phyloP scores from a whole-genome alignment of 2,329 filamentous ascomycete genomes.

The Bimuria novae-zelandiae region DNA sequence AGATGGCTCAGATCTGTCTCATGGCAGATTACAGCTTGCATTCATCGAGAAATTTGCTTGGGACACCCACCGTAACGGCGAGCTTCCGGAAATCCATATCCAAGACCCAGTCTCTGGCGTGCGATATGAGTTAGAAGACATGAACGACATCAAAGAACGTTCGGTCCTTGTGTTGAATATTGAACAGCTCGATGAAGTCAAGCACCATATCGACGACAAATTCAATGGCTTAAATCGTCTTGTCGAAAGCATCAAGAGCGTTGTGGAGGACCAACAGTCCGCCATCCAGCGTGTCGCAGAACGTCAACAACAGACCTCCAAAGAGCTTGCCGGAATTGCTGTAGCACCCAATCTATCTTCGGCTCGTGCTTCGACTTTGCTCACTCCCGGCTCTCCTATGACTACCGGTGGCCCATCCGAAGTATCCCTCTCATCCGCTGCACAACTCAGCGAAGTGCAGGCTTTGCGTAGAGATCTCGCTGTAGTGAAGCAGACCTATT shows the following conservation, averaged over 20 bases:
- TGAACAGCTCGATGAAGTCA: constrained; percentile 92
- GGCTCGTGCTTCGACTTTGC: constrained; percentile 40
- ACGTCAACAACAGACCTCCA: constrained; percentile 84
- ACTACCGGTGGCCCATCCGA: constrained; percentile 25
- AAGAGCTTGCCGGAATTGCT: constrained; percentile 75
- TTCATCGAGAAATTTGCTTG: constrained; percentile 99
- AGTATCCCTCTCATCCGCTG: constrained; percentile 50
- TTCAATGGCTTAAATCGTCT: constrained; percentile 78
- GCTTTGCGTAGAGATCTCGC: constrained; percentile 85
- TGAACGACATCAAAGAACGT: constrained; percentile 90
- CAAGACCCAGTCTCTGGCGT: constrained; percentile 95
- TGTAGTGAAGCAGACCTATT: constrained; percentile 89
- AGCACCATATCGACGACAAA: constrained; percentile 92
- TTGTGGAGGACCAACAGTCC: constrained; percentile 79
- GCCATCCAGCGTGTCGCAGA: constrained; percentile 87
- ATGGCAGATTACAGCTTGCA: constrained; percentile 86
- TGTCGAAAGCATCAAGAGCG: constrained; percentile 83
- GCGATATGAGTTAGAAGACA: constrained; percentile 93
- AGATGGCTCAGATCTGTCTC: constrained; percentile 83
- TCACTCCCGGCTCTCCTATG: constrained; percentile 36
- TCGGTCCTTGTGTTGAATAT: constrained; percentile 95
- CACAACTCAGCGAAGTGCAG: constrained; percentile 78
- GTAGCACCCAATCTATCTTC: constrained; percentile 48
- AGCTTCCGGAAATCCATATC: constrained; percentile 96
- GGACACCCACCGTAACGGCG: constrained; percentile 96